Conservation (phyloP, 257 asterid genomes). For the Penstemon barbatus region DNA sequence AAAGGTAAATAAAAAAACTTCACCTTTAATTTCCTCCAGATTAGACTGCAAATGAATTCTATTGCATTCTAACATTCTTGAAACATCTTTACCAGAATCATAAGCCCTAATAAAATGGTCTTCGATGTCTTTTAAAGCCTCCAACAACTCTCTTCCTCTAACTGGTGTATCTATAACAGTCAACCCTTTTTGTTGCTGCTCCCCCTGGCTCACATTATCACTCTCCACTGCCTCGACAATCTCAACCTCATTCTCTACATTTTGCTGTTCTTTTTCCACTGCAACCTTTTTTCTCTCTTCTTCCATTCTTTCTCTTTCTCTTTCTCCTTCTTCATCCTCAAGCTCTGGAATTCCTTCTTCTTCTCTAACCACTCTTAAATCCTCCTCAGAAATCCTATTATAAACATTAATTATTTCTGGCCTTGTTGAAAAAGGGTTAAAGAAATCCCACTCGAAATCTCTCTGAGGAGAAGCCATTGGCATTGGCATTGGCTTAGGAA, state of each 20-base stretch:
- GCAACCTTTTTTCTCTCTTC: slow-evolving; percentile 37
- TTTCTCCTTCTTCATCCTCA: slow-evolving; percentile 61
- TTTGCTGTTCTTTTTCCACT: slow-evolving; percentile 35
- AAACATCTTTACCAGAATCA: slow-evolving; percentile 88
- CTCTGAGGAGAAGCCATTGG: slow-evolving; percentile 61
- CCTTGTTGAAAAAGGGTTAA: slow-evolving; percentile 68
- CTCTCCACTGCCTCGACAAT: slow-evolving; percentile 39
- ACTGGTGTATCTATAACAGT: slow-evolving; percentile 70
- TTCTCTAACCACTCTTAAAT: slow-evolving; percentile 79
- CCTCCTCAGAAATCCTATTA: slow-evolving; percentile 76
- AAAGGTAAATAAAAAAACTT: neutral
- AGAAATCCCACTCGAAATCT: slow-evolving; percentile 95
- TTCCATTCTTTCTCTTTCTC: slow-evolving; percentile 34
- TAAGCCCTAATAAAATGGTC: slow-evolving; percentile 78
- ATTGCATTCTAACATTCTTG: slow-evolving; percentile 88
- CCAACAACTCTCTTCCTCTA: slow-evolving; percentile 82
- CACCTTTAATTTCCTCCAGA: slow-evolving; percentile 86
- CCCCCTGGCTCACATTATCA: slow-evolving; percentile 44
- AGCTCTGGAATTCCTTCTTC: slow-evolving; percentile 91
- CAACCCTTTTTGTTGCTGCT: slow-evolving; percentile 49
- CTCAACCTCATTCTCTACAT: slow-evolving; percentile 35
- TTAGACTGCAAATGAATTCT: slow-evolving; percentile 80
- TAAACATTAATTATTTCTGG: slow-evolving; percentile 59
- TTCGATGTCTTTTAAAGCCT: slow-evolving; percentile 79
- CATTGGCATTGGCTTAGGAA: slow-evolving; percentile 52